Evolutionary conservation across 1,284 basidiomycete genomes (phyloP), one percentile per base, ranked within the genome.

Genomic region (Microbotryum silenes-acaulis): DNA sequence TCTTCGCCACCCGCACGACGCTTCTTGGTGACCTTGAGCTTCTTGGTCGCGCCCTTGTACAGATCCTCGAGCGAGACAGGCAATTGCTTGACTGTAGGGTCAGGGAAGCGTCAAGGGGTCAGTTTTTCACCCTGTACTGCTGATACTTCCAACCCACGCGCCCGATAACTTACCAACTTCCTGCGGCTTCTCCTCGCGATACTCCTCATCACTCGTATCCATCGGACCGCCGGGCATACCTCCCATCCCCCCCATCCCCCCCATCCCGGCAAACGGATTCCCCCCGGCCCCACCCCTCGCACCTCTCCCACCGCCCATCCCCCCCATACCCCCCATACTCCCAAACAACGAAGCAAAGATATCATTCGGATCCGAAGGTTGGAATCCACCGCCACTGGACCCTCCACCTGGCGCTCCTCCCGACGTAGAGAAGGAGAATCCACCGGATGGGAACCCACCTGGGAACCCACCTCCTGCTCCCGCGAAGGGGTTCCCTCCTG

Each of bases 1-100:
- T 96, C 91, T 16, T 83, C 85, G 16, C 79, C 77, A 1, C 93
- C 91, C 60, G 81, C 80, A 29, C 85, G 76, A 59, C 87, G 77
- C 69, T 83, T 83, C 57, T 92, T 84, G 4, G 86, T 85, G 62
- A 98, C 84, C 76, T 92, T 94, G 63, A 98, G 82, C 69, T 85
- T 88, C 77, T 97, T 98, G 31, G 85, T 87, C 2, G 86, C 80
- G 37, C 96, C 96, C 52, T 79, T 81, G 78, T 90, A 94, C n/a
- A 98, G 82, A 55, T 98, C 94, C 71, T 91, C 85, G 7, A 98
- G 81, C 0, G 91, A 83, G 33, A 96, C 79, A 66, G 89, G 89
- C 63, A 97, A 83, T 0, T 91, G 91, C 63, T 86, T 86, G 45
- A 63, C 64, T 52, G 45, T 9, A 18, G 8, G 31, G 2, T 31